Conservation (phyloP, 1,284 basidiomycete genomes). For the Agaricales sp. region DNA sequence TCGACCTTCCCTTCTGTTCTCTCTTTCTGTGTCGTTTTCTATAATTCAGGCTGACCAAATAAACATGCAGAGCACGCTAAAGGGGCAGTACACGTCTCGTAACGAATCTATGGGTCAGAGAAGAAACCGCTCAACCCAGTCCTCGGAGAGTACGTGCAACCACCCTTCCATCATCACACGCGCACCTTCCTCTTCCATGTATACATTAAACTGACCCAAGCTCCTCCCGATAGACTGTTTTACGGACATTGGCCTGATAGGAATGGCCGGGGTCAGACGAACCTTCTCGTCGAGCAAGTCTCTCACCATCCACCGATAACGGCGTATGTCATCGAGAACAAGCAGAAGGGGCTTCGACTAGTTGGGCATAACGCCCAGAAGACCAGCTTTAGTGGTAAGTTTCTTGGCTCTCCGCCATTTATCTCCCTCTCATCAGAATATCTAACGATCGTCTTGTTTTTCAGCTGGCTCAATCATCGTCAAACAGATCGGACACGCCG, state of each 20-base stretch:
- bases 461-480: constrained; percentile 69
- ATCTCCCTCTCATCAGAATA: neutral
- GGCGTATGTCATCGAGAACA: constrained; percentile 81
- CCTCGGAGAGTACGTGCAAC: constrained; percentile 73
- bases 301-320: constrained; percentile 92
- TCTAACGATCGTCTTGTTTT: constrained; percentile 3
- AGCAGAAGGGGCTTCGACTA: constrained; percentile 68
- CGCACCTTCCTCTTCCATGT: neutral
- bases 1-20: neutral
- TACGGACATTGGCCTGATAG: constrained; percentile 86
- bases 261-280: constrained; percentile 74
- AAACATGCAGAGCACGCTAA: constrained; percentile 64
- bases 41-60: neutral
- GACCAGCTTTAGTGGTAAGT: constrained; percentile 79
- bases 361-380: constrained; percentile 95
- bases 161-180: neutral
- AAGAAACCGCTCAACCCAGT: constrained; percentile 99
- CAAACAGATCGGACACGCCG: constrained; percentile 92
- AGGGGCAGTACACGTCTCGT: constrained; percentile 89
- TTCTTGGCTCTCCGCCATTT: no score
- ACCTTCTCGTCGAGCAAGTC: constrained; percentile 91
- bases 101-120: constrained; percentile 94
- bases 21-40: constrained; percentile 5
- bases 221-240: constrained; percentile 55
- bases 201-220: no score